Evolutionary conservation across 1,139 yeast genomes (phyloP).

Genomic region (Arxiozyma slooffiae): DNA sequence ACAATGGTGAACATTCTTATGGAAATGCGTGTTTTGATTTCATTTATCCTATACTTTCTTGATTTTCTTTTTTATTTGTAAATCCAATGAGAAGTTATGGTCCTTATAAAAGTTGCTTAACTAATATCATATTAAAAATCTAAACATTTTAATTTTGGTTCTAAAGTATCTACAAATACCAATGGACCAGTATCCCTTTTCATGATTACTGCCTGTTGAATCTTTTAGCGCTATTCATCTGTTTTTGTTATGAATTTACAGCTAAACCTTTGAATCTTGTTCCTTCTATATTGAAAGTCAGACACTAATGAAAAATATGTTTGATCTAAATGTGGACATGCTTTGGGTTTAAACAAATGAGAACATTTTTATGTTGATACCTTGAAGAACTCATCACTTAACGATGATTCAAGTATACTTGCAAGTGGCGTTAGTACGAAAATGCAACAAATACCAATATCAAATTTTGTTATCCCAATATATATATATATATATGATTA

Average conservation of each 20-base stretch:
- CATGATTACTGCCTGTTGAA: slow-evolving; percentile 63
- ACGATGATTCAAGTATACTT: neutral
- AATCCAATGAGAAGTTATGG: too few species aligned
- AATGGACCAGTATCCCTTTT: slow-evolving; percentile 43
- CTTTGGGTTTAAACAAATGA: slow-evolving; percentile 95
- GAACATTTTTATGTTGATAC: slow-evolving; percentile 60
- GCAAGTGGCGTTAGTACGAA: neutral
- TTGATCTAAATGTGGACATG: slow-evolving; percentile 91
- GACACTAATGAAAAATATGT: slow-evolving; percentile 78
- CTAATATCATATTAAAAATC: slow-evolving; percentile 49
- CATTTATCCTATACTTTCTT: slow-evolving; percentile 59
- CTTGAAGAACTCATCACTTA: neutral
- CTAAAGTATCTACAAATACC: slow-evolving; percentile 60
- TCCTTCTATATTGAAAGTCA: slow-evolving; percentile 74
- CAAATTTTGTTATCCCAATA: too few species aligned
- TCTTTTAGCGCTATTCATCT: slow-evolving; percentile 93
- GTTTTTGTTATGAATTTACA: slow-evolving; percentile 79
- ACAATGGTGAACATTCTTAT: slow-evolving; percentile 74
- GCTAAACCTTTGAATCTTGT: slow-evolving; percentile 37
- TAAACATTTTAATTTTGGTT: slow-evolving; percentile 51
- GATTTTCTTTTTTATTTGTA: slow-evolving; percentile 60
- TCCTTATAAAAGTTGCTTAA: slow-evolving; percentile 74
- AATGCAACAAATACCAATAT: neutral
- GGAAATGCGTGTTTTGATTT: slow-evolving; percentile 52
- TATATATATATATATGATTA: too few species aligned